A percentile compares a stretch with the other conserved stretches of the same genome.
Evolutionary conservation across 192 early-diverging fungal genomes (phyloP).

Genomic region (Allomyces macrogynus): DNA sequence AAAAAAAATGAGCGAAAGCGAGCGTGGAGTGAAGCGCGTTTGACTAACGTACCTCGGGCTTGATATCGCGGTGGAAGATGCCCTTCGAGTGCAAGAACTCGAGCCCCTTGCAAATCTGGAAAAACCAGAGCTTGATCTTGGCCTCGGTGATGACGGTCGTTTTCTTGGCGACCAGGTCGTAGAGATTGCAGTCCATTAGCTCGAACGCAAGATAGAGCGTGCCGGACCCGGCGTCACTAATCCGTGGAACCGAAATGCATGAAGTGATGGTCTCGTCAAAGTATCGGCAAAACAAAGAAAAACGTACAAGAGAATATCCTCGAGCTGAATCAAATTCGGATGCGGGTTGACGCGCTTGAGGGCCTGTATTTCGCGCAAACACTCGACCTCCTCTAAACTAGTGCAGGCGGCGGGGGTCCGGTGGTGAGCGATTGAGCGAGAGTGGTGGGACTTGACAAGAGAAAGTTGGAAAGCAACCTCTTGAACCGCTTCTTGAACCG

Average conservation of each 20-base stretch:
- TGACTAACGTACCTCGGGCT: no score
- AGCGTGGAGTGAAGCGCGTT: no score
- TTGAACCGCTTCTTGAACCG: constrained; percentile 37
- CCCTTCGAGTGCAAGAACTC: constrained; percentile 41
- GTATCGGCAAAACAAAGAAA: not conserved
- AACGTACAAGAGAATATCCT: constrained; percentile 38
- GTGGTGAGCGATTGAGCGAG: not conserved
- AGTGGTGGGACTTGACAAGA: not conserved
- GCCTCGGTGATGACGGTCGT: constrained; percentile 20
- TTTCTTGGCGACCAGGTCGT: constrained; percentile 36
- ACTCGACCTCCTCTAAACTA: constrained; percentile 31
- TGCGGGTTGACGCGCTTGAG: constrained; percentile 30
- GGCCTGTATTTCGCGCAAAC: constrained; percentile 38
- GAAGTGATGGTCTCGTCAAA: no score
- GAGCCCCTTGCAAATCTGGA: constrained; percentile 32
- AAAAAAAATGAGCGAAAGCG: no score
- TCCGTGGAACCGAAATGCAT: no score
- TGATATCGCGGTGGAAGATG: constrained; percentile 3
- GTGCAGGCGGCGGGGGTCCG: not conserved
- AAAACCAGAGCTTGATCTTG: constrained; percentile 31
- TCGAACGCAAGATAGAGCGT: constrained; percentile 34
- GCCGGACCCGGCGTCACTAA: constrained; percentile 31
- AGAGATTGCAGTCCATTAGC: constrained; percentile 42
- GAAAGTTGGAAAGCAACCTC: constrained; percentile 9
- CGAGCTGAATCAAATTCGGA: constrained; percentile 24